Percentiles rank a stretch among this genome's conserved stretches.
Evolutionary conservation across 225 moss, liverwort and hornwort species (phyloP).

Genomic region (Polytrichum commune): DNA sequence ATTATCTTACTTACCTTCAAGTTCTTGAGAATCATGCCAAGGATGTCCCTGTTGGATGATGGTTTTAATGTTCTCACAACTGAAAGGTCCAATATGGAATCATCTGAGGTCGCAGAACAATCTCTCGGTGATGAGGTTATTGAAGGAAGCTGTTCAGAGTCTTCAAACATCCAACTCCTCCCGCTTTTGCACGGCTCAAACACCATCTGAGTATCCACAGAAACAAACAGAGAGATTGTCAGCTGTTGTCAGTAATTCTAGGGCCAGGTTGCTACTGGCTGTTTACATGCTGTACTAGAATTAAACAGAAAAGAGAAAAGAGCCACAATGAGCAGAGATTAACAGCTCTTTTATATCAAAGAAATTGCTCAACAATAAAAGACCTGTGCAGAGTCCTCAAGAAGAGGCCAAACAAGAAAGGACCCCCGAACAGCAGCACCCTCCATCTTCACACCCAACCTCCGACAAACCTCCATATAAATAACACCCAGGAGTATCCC

Average conservation of each 20-base stretch:
- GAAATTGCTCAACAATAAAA: not conserved
- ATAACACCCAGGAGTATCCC: constrained; percentile 22
- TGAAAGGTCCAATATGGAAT: constrained; percentile 1
- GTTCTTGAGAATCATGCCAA: constrained; percentile 13
- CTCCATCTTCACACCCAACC: constrained; percentile 22
- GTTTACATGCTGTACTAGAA: too few relatives aligned
- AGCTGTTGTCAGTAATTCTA: too few relatives aligned
- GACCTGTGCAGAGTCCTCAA: constrained; percentile 21
- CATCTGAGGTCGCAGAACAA: not conserved
- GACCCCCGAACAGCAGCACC: constrained; percentile 15
- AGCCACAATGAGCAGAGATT: too few relatives aligned
- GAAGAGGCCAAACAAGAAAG: constrained; percentile 20
- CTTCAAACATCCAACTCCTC: constrained; percentile 15
- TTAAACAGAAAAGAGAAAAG: too few relatives aligned
- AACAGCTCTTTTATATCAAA: too few relatives aligned
- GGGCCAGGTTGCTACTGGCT: too few relatives aligned
- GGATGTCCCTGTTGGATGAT: constrained; percentile 24
- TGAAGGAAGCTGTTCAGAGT: not conserved
- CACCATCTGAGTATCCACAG: constrained; percentile 10
- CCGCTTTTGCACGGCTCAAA: constrained; percentile 28
- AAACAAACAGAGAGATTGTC: too few relatives aligned
- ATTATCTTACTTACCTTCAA: constrained; percentile 14
- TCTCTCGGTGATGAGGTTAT: constrained; percentile 1
- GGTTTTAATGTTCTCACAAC: constrained; percentile 9
- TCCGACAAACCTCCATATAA: constrained; percentile 22